Percentiles rank a stretch among this genome's conserved stretches.
Conservation (phyloP, 2,329 filamentous ascomycete genomes). For the Drechslerella stenobrocha region DNA sequence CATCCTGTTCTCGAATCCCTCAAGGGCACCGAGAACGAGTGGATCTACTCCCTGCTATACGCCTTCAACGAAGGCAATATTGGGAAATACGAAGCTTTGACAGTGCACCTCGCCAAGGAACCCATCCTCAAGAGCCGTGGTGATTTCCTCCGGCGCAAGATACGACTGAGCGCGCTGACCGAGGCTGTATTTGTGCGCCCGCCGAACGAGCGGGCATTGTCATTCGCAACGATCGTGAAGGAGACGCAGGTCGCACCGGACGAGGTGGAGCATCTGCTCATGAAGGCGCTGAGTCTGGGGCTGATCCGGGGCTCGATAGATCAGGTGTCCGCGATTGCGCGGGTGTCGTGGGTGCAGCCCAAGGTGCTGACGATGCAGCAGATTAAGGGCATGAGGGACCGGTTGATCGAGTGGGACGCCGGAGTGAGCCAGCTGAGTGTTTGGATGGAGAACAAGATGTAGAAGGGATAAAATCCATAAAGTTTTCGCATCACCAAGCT, state of each 20-base stretch:
- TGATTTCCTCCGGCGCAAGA: conserved; percentile 91
- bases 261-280: conserved; percentile 96
- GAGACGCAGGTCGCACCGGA: conserved; percentile 90
- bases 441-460: conserved; percentile 53
- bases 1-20: conserved; percentile 93
- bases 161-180: conserved; percentile 91
- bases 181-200: conserved; percentile 95
- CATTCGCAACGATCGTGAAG: conserved; percentile 80
- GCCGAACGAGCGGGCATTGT: conserved; percentile 92
- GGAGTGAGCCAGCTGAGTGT: conserved; percentile 80
- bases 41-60: conserved; percentile 93
- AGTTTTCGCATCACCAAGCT: too few species aligned
- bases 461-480: conserved; percentile 1
- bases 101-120: conserved; percentile 78
- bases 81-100: conserved; percentile 78
- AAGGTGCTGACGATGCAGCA: conserved; percentile 96
- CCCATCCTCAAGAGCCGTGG: conserved; percentile 76
- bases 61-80: conserved; percentile 97
- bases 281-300: conserved; percentile 97
- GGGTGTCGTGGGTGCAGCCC: conserved; percentile 98
- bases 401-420: conserved; percentile 90
- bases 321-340: conserved; percentile 88
- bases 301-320: conserved; percentile 90
- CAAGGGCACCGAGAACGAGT: conserved; percentile 72
- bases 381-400: conserved; percentile 85